Conservation (phyloP, 495 filamentous ascomycete species). For the Xylaria venustula region DNA sequence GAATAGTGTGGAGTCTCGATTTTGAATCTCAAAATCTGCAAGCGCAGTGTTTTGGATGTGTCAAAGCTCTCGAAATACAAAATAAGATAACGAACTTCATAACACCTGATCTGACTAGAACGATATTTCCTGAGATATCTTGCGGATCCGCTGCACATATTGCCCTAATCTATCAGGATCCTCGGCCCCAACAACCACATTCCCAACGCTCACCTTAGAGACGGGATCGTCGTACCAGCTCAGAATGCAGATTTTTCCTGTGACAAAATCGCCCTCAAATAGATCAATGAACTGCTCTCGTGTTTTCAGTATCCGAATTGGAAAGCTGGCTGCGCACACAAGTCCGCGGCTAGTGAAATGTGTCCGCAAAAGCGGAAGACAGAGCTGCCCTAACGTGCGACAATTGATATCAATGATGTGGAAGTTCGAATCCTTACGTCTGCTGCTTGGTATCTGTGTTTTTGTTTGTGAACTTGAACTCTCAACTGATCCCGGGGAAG, state of each 20-base stretch:
- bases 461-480: too few species aligned
- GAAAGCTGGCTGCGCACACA: conserved; percentile 27
- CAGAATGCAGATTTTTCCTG: conserved; percentile 23
- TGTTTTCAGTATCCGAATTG: conserved; percentile 6
- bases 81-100: not conserved
- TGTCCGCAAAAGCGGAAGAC: conserved; percentile 23
- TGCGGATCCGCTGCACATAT: not conserved
- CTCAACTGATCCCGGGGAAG: too few species aligned
- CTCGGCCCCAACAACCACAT: conserved; percentile 28
- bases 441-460: not conserved
- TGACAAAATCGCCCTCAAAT: conserved; percentile 20
- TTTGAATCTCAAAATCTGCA: too few species aligned
- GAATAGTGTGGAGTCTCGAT: too few species aligned
- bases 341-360: conserved; percentile 24
- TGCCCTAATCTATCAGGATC: not conserved
- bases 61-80: too few species aligned
- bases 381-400: conserved; percentile 30
- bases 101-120: not conserved
- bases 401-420: conserved; percentile 37
- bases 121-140: not conserved
- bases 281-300: conserved; percentile 22
- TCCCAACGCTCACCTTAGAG: conserved; percentile 20
- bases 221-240: conserved; percentile 30
- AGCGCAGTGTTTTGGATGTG: too few species aligned
- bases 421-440: not conserved